These are phyloP conservation scores for Xylaria flabelliformis DNA, from an alignment of 495 filamentous ascomycete species.

Conservation along the genomic window DNA sequence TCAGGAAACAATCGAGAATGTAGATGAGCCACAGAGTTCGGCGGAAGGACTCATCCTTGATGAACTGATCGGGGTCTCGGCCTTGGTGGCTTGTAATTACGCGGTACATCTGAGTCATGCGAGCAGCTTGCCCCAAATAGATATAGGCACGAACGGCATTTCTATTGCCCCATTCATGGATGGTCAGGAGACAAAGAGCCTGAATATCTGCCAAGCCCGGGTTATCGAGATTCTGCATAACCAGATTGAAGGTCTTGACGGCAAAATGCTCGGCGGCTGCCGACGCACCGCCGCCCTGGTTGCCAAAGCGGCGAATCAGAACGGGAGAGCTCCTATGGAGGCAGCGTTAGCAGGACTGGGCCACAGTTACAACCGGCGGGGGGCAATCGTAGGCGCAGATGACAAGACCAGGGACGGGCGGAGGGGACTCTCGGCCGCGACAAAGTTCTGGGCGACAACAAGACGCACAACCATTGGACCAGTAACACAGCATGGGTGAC, in stretches of 20 bases:
- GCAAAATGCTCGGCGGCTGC: slow-evolving; percentile 57
- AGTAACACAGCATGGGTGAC: slow-evolving; percentile 19
- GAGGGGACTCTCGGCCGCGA: slow-evolving; percentile 32
- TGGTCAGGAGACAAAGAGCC: slow-evolving; percentile 56
- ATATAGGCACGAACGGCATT: slow-evolving; percentile 60
- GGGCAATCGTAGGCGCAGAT: slow-evolving; percentile 1
- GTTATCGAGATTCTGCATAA: slow-evolving; percentile 54
- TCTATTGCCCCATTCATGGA: slow-evolving; percentile 60
- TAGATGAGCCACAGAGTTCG: slow-evolving; percentile 60
- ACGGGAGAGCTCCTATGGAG: slow-evolving; percentile 49
- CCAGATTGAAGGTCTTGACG: slow-evolving; percentile 52
- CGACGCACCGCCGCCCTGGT: slow-evolving; percentile 48
- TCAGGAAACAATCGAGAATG: slow-evolving; percentile 60
- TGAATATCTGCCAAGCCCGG: slow-evolving; percentile 59
- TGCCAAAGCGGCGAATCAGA: slow-evolving; percentile 58
- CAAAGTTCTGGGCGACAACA: slow-evolving; percentile 19
- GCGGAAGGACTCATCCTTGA: slow-evolving; percentile 59
- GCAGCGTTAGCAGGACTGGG: slow-evolving; percentile 18
- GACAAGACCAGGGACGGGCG: slow-evolving; percentile 19
- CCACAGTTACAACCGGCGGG: slow-evolving; percentile 13
- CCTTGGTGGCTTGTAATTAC: slow-evolving; percentile 53
- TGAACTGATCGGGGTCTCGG: slow-evolving; percentile 55
- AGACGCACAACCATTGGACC: slow-evolving; percentile 9
- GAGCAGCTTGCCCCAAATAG: slow-evolving; percentile 57
- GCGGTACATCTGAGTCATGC: slow-evolving; percentile 61